Base-by-base conservation (phyloP, 768 basidiomycete species). In the Rhizopogon rudus region DNA sequence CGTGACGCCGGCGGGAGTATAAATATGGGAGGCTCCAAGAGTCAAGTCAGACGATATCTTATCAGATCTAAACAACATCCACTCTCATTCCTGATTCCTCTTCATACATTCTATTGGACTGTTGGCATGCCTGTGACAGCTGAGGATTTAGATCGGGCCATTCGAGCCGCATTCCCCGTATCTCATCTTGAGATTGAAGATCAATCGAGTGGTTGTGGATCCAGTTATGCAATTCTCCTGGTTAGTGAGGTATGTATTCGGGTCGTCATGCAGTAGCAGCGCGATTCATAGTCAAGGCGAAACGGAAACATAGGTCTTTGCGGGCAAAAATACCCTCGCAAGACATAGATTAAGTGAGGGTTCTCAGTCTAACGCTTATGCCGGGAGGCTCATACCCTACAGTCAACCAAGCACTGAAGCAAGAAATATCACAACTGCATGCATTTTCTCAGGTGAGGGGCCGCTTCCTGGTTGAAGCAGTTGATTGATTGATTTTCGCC, bases 341-440 rank as follows among this genome's bases (percentile, higher is more conserved):
- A 76, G 85, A 63, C 91, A 93, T 66, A 76, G 84, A 41, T 73
- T 81, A 68, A 81, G 91, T 91, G 63, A 52, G 79, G 72, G 13
- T 20, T 16, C 35, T 49, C 35, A 2, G 14, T 8, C 16, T 16
- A 20, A n/a, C n/a, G 16, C 35, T 14, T 12, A 50, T 53, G 48
- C 40, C 53, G 42, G 59, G 60, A 59, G 54, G 44, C 52, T 40
- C 20, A 51, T 52, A 43, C 7, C 46, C 28, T 16, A 3, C 57
- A 93, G 91, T 93, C 55, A 92, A 93, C 62, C 85, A 90, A 22
- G 64, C 85, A 8, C 66, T 93, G 63, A 92, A 88, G 71, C 73
- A 72, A 2, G 76, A 91, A 61, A 91, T 93, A 54, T 75, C 86
- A 0, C 81, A 86, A 54, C 85, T 93, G 80, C 91, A 93, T 62